These are phyloP conservation scores for Amaranthus cruentus DNA, from an alignment of 148 eudicot species.

Conservation along the genomic window DNA sequence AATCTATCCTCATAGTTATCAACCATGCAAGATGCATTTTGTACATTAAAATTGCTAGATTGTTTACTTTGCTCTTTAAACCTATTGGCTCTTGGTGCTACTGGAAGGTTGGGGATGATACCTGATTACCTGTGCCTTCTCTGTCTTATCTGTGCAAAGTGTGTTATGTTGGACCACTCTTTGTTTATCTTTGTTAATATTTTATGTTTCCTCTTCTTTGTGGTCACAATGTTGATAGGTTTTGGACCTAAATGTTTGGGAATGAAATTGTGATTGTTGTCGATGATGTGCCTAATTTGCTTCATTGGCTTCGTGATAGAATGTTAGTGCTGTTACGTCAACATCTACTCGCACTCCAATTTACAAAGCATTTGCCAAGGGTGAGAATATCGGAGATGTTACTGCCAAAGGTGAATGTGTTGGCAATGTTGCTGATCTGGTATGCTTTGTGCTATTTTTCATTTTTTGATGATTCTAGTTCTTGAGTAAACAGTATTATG, in stretches of 20 bases:
- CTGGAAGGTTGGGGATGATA: not conserved
- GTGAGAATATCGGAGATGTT: conserved; percentile 98
- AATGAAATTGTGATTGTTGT: not conserved
- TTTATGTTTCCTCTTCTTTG: not conserved
- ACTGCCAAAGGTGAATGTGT: conserved; percentile 99
- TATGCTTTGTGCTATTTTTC: conserved; percentile 31
- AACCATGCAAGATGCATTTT: not conserved
- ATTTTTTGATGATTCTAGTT: not conserved
- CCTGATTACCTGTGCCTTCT: not conserved
- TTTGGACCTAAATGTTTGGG: not conserved
- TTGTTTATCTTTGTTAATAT: not conserved
- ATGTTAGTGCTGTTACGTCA: conserved; percentile 96
- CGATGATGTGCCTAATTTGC: conserved; percentile 9
- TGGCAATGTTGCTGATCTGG: conserved; percentile 94
- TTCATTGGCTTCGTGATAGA: conserved; percentile 38
- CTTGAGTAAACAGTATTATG: not conserved
- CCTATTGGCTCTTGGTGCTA: not conserved
- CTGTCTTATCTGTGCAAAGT: not conserved
- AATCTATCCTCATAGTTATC: not conserved
- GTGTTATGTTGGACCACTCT: not conserved
- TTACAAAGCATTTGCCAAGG: conserved; percentile 95
- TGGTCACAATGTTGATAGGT: not conserved
- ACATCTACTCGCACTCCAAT: conserved; percentile 98
- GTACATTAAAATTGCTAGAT: not conserved
- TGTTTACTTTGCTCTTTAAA: not conserved